Conservation (phyloP, 352 stramenopile species). For the Phytophthora agathidicida region DNA sequence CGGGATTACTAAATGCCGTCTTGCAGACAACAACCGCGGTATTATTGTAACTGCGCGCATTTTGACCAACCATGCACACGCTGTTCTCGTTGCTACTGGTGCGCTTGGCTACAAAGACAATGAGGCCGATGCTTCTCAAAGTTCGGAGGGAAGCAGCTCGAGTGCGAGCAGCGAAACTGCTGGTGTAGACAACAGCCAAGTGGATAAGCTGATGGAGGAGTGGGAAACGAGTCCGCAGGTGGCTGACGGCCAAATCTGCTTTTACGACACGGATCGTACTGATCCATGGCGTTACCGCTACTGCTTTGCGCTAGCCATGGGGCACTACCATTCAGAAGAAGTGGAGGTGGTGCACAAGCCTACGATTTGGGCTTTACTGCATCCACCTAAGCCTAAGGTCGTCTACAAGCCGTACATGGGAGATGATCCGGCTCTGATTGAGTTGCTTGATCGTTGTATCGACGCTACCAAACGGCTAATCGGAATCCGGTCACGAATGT, state of each 20-base stretch:
- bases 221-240: constrained; percentile 49
- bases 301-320: constrained; percentile 68
- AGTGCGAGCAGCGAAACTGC: background rate
- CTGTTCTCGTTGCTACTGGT: constrained; percentile 15
- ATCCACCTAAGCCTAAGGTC: constrained; percentile 46
- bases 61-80: constrained; percentile 28
- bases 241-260: constrained; percentile 67
- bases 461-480: constrained; percentile 59
- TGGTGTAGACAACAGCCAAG: background rate
- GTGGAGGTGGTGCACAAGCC: constrained; percentile 55
- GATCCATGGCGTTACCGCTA: constrained; percentile 63
- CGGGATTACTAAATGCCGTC: constrained; percentile 26
- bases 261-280: constrained; percentile 64
- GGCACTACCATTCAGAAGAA: constrained; percentile 56
- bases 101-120: constrained; percentile 12
- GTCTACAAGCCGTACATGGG: constrained; percentile 61
- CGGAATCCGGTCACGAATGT: constrained; percentile 51
- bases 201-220: constrained; percentile 20
- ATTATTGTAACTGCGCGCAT: constrained; percentile 40
- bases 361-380: constrained; percentile 31
- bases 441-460: constrained; percentile 61
- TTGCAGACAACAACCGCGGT: constrained; percentile 37
- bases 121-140: constrained; percentile 10
- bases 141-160: constrained; percentile 1
- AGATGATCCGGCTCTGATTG: constrained; percentile 52